These are phyloP conservation scores for Neurospora sp. DNA, from an alignment of 495 filamentous ascomycete genomes.

Conservation along the genomic window DNA sequence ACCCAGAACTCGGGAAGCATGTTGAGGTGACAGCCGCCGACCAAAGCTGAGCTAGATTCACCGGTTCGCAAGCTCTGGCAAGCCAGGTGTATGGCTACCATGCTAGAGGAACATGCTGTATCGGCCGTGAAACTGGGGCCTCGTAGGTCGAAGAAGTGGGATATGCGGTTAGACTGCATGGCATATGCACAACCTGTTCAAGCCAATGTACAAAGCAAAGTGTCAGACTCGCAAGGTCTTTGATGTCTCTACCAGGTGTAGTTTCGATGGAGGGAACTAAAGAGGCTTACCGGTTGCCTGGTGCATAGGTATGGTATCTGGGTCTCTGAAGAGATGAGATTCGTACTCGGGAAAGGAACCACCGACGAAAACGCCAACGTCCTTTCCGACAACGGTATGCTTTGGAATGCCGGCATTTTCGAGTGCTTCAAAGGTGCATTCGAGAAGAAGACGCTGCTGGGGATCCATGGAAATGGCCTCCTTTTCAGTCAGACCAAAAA, in stretches of 20 bases:
- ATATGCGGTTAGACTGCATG: constrained; percentile 54
- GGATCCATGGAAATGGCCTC: constrained; percentile 78
- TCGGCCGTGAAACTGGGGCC: constrained; percentile 66
- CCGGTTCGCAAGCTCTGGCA: constrained; percentile 66
- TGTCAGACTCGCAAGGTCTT: neutral
- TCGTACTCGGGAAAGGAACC: constrained; percentile 79
- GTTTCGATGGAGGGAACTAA: neutral
- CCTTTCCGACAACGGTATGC: constrained; percentile 60
- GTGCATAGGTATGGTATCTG: constrained; percentile 49
- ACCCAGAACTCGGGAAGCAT: constrained; percentile 48
- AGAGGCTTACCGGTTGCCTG: constrained; percentile 31
- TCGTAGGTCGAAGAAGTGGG: constrained; percentile 48
- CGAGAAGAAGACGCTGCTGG: constrained; percentile 68
- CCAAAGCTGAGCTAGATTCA: constrained; percentile 39
- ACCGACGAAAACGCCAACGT: constrained; percentile 77
- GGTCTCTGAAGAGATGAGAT: constrained; percentile 68
- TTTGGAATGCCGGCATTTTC: constrained; percentile 83
- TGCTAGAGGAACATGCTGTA: constrained; percentile 77
- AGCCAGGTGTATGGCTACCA: constrained; percentile 56
- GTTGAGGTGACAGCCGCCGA: constrained; percentile 50
- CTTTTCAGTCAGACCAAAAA: constrained; percentile 69
- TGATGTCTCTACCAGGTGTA: neutral
- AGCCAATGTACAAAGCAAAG: constrained; percentile 11
- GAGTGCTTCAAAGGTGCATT: constrained; percentile 77
- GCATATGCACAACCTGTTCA: constrained; percentile 32